These are phyloP conservation scores for Penicillium vulpinum DNA, from an alignment of 2,329 filamentous ascomycete genomes.

Conservation along the genomic window DNA sequence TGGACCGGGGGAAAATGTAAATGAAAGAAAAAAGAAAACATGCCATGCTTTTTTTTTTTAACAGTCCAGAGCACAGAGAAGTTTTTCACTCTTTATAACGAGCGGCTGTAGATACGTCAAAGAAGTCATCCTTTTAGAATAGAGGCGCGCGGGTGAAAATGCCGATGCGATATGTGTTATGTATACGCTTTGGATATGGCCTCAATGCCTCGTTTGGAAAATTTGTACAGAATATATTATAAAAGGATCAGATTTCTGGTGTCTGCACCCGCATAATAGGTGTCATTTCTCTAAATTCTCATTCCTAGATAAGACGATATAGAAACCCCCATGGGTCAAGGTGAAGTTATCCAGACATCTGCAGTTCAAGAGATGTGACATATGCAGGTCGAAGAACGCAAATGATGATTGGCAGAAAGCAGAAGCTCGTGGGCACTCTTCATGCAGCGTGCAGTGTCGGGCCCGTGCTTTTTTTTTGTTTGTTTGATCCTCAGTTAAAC, in stretches of 20 bases:
- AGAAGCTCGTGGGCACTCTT: neutral
- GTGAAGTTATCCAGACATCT: slow-evolving; percentile 1
- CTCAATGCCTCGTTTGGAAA: neutral
- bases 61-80: too few species aligned
- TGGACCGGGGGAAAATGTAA: neutral
- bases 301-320: too few species aligned
- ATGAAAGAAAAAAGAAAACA: neutral
- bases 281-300: neutral
- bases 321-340: neutral
- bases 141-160: neutral
- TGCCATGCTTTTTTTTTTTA: neutral
- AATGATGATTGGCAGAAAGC: slow-evolving; percentile 7
- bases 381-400: slow-evolving; percentile 10
- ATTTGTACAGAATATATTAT: too few species aligned
- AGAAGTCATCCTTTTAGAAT: neutral
- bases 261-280: too few species aligned
- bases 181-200: neutral
- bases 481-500: neutral
- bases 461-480: slow-evolving; percentile 2
- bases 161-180: neutral
- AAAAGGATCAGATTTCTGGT: too few species aligned
- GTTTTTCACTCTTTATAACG: too few species aligned
- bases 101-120: slow-evolving; percentile 1
- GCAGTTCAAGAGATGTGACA: slow-evolving; percentile 9
- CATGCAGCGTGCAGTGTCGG: neutral